Conservation (phyloP, 2,329 filamentous ascomycete species). For the Cladophialophora psammophila region DNA sequence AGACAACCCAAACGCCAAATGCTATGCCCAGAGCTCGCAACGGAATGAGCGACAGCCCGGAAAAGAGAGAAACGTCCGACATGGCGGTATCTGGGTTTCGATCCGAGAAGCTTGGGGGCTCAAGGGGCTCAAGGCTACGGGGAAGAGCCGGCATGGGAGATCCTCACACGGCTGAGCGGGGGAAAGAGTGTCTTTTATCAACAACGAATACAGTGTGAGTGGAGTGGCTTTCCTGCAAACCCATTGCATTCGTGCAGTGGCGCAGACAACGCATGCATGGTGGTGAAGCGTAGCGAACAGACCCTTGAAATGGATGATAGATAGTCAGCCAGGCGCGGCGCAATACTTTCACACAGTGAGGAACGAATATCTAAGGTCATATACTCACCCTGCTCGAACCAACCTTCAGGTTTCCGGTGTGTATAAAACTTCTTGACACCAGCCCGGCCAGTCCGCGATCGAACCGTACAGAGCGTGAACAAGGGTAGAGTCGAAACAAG, state of each 20-base stretch:
- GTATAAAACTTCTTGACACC: slow-evolving; percentile 15
- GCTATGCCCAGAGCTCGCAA: slow-evolving; percentile 4
- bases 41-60: background rate
- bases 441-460: slow-evolving; percentile 20
- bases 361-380: too few species aligned
- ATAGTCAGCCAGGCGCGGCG: background rate
- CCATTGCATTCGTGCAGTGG: background rate
- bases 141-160: background rate
- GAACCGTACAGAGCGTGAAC: slow-evolving; percentile 15
- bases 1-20: slow-evolving; percentile 15
- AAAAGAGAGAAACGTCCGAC: slow-evolving; percentile 2
- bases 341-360: slow-evolving; percentile 5
- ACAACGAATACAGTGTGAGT: background rate
- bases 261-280: background rate
- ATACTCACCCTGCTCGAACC: slow-evolving; percentile 45
- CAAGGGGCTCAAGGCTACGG: background rate
- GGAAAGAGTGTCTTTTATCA: background rate
- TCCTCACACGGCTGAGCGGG: background rate
- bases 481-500: slow-evolving; percentile 42
- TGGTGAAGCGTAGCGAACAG: background rate
- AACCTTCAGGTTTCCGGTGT: slow-evolving; percentile 49
- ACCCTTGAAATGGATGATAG: background rate
- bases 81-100: background rate
- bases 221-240: background rate
- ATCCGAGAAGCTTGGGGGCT: background rate